A percentile compares a stretch with the other conserved stretches of the same genome.
phyloP scores from a whole-genome alignment of 495 filamentous ascomycete genomes.

The Trichoderma reesei region DNA sequence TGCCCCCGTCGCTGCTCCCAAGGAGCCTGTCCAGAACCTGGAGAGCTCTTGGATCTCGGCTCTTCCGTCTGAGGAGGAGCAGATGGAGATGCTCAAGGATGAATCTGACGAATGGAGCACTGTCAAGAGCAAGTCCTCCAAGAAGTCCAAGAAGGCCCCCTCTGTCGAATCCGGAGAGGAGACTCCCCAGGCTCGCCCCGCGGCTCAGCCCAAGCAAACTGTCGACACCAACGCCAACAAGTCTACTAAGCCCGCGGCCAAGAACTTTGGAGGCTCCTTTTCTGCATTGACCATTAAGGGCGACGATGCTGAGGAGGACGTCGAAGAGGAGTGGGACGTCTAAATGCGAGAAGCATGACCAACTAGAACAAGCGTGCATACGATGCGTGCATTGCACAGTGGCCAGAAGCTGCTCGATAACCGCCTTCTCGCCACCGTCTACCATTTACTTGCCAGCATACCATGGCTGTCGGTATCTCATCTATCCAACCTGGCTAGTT shows the following conservation, averaged over 20 bases:
- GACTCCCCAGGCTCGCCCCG: constrained; percentile 1
- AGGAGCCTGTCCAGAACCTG: background rate
- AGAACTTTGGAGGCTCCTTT: constrained; percentile 29
- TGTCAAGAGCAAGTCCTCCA: constrained; percentile 53
- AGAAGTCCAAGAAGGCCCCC: constrained; percentile 29
- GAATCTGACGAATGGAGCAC: constrained; percentile 63
- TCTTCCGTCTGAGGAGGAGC: constrained; percentile 76
- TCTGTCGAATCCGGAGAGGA: constrained; percentile 21
- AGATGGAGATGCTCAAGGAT: constrained; percentile 57
- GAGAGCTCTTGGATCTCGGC: constrained; percentile 39
- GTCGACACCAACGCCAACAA: constrained; percentile 14
- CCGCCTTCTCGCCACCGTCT: background rate
- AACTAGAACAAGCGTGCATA: background rate
- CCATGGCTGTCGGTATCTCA: background rate
- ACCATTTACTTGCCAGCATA: background rate
- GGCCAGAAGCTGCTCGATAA: background rate
- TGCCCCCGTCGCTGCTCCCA: background rate
- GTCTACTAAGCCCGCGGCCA: constrained; percentile 18
- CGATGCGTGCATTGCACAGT: background rate
- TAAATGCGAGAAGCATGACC: constrained; percentile 16
- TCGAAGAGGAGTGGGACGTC: constrained; percentile 42
- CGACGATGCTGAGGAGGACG: constrained; percentile 29
- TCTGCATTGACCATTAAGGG: constrained; percentile 35
- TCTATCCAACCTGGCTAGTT: background rate
- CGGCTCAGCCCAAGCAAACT: constrained; percentile 11